A percentile compares a stretch with the other conserved stretches of the same genome.
phyloP scores from a whole-genome alignment of 495 filamentous ascomycete species.

The Pseudoneurospora amorphoporcata region DNA sequence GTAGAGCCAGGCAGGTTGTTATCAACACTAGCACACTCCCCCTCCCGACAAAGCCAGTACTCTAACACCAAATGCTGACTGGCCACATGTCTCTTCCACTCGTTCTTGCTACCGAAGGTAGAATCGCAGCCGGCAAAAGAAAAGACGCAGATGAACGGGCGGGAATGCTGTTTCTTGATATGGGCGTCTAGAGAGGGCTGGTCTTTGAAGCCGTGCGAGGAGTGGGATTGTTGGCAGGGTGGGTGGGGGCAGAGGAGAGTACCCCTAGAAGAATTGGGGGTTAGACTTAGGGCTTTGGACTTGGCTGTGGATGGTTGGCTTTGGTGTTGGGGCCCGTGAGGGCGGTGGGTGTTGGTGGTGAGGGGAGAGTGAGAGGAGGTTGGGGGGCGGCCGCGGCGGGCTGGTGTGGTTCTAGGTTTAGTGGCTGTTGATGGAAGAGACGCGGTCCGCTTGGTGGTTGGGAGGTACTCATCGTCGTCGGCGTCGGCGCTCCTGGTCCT shows the following conservation, averaged over 20 bases:
- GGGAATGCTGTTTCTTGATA: constrained; percentile 42
- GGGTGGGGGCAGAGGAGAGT: constrained; percentile 12
- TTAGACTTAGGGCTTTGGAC: neutral
- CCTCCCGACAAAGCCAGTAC: constrained; percentile 73
- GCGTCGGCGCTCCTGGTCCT: constrained; percentile 4
- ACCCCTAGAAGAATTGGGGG: neutral
- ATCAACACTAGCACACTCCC: constrained; percentile 40
- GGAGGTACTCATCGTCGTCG: constrained; percentile 11
- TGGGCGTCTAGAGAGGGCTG: constrained; percentile 34
- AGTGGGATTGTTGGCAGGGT: constrained; percentile 27
- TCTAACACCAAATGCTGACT: constrained; percentile 71
- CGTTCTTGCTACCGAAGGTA: constrained; percentile 77
- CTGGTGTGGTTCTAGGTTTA: neutral
- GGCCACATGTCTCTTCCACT: constrained; percentile 83
- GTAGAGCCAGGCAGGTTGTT: neutral
- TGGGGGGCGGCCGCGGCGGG: neutral
- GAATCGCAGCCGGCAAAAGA: constrained; percentile 62
- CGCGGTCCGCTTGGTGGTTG: constrained; percentile 6
- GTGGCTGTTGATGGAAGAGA: neutral
- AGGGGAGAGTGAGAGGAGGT: neutral
- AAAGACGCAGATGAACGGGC: constrained; percentile 74
- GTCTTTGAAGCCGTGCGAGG: constrained; percentile 35
- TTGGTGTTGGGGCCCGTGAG: constrained; percentile 5
- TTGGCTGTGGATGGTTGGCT: neutral
- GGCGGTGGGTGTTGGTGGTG: neutral